These are phyloP conservation scores for Crassisporium funariophilum DNA, from an alignment of 768 basidiomycete species.

Conservation along the genomic window DNA sequence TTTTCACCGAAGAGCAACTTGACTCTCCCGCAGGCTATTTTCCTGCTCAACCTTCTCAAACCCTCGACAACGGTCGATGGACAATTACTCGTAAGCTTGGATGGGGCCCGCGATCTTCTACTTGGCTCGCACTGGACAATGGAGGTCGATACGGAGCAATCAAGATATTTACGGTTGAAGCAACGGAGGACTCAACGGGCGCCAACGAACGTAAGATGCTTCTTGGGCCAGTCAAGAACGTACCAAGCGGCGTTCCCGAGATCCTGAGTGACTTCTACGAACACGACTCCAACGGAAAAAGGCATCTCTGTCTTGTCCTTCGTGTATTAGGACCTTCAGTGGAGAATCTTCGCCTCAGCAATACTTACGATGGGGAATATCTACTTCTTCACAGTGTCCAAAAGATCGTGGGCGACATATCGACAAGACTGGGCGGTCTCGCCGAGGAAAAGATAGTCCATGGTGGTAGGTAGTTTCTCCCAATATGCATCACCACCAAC, in stretches of 20 bases:
- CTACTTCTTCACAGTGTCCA: slow-evolving; percentile 11
- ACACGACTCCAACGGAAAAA: slow-evolving; percentile 4
- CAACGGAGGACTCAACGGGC: slow-evolving; percentile 8
- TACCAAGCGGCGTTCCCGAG: slow-evolving; percentile 1
- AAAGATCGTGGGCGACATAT: slow-evolving; percentile 9
- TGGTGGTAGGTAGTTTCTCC: slow-evolving; percentile 4
- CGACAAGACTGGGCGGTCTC: slow-evolving; percentile 1
- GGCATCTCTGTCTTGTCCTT: slow-evolving; percentile 11
- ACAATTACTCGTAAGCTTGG: slow-evolving; percentile 53
- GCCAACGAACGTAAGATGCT: slow-evolving; percentile 5
- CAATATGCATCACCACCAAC: neutral
- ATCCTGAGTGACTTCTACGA: slow-evolving; percentile 8
- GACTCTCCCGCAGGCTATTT: slow-evolving; percentile 15
- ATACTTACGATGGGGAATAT: slow-evolving; percentile 4
- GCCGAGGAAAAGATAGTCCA: slow-evolving; percentile 1
- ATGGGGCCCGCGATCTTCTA: slow-evolving; percentile 46
- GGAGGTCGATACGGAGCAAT: slow-evolving; percentile 3
- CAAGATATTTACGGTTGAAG: slow-evolving; percentile 12
- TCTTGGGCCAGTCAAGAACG: neutral
- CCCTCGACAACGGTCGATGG: slow-evolving; percentile 38
- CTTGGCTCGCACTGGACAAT: slow-evolving; percentile 35
- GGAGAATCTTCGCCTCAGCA: slow-evolving; percentile 10
- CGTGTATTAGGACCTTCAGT: slow-evolving; percentile 8
- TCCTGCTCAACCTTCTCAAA: slow-evolving; percentile 9
- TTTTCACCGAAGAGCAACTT: slow-evolving; percentile 18